Evolutionary conservation across 169 alveolate species (phyloP).

Genomic region (Plasmodium vinckei): DNA sequence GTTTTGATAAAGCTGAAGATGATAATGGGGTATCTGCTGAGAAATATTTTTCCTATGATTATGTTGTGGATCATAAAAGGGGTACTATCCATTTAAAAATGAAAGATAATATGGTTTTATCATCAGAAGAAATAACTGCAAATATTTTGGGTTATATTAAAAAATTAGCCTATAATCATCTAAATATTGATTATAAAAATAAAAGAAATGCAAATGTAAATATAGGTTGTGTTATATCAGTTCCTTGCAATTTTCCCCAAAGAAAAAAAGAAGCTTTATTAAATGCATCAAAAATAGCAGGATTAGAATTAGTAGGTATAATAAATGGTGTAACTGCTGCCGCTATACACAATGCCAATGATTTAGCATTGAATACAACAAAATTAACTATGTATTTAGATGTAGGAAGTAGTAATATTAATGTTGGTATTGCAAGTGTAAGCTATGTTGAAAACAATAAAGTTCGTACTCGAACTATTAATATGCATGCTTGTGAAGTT

Average conservation of each 20-base stretch:
- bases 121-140: conserved; percentile 82
- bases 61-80: conserved; percentile 58
- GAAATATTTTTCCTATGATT: conserved; percentile 68
- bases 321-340: conserved; percentile 87
- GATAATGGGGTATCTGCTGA: conserved; percentile 12
- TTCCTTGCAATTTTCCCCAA: conserved; percentile 85
- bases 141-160: conserved; percentile 84
- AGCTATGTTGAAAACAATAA: conserved; percentile 61
- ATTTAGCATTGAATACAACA: conserved; percentile 81
- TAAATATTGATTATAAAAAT: conserved; percentile 76
- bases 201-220: conserved; percentile 45
- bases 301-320: conserved; percentile 78
- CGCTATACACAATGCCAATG: conserved; percentile 79
- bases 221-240: conserved; percentile 81
- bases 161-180: conserved; percentile 78
- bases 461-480: conserved; percentile 46
- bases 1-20: neutral
- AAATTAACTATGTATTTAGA: conserved; percentile 82
- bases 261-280: conserved; percentile 79
- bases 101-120: conserved; percentile 77
- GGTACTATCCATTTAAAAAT: conserved; percentile 78
- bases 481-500: conserved; percentile 74
- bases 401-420: conserved; percentile 83
- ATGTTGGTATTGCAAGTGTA: conserved; percentile 81
- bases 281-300: conserved; percentile 85